phyloP scores from a whole-genome alignment of 1,284 basidiomycete species.

The Microbotryum intermedium region DNA sequence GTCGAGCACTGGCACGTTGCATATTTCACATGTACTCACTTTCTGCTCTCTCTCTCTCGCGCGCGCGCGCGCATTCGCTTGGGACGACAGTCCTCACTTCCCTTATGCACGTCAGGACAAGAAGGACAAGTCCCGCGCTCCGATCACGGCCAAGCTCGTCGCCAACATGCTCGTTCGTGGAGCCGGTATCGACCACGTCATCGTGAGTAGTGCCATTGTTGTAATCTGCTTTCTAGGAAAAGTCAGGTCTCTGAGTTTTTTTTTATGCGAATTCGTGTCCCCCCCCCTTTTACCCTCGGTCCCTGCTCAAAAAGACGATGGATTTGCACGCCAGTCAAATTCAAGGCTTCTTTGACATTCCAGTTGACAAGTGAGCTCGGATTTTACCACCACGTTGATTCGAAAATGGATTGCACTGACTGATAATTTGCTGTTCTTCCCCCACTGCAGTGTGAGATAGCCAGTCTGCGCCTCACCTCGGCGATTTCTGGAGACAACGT shows the following conservation, averaged over 20 bases:
- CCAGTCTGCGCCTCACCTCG: no score
- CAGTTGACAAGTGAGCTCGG: constrained; percentile 88
- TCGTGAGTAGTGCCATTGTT: constrained; percentile 53
- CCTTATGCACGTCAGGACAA: constrained; percentile 97
- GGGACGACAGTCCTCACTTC: constrained; percentile 67
- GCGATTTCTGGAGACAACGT: not conserved
- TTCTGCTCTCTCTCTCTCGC: not conserved
- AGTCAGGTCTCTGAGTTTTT: not conserved
- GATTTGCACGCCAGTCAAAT: constrained; percentile 97
- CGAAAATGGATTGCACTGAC: not conserved
- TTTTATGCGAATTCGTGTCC: not conserved
- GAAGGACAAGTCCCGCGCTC: constrained; percentile 98
- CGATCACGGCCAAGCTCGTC: constrained; percentile 96
- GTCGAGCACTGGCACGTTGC: not conserved
- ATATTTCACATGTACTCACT: not conserved
- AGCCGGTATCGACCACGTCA: constrained; percentile 96
- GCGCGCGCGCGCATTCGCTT: not conserved
- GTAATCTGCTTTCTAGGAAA: no score
- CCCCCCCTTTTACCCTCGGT: no score
- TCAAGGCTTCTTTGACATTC: constrained; percentile 99
- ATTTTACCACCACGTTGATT: not conserved
- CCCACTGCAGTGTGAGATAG: not conserved
- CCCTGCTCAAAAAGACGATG: constrained; percentile 68
- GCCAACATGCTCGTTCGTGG: constrained; percentile 94
- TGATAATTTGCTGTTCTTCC: not conserved